Base-by-base conservation (phyloP, 208 protist genomes). In the Leishmania tropica region DNA sequence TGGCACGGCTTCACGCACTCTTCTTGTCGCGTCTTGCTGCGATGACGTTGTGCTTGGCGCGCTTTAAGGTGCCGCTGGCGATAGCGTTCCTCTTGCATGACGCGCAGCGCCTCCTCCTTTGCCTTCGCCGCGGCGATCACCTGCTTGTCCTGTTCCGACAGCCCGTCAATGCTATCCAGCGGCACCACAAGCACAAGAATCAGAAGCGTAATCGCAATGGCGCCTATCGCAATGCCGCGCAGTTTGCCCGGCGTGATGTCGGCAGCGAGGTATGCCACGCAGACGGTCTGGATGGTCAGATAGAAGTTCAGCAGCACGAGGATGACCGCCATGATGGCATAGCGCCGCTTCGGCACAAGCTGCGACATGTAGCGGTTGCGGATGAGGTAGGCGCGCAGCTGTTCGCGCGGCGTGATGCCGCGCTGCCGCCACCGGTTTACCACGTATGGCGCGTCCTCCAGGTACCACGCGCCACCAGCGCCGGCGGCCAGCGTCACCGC, bases 331-430 rank as follows among this genome's bases (percentile, higher is more conserved):
- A 86, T 47, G 53, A 94, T 78, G 31, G 40, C 19, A 56, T 85
- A 88, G 53, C 89, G 91, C 21, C 88, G 87, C 56, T 88, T 78
- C 8, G 91, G 88, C 47, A 94, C 74, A 4, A 93, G 79, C 81
- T 93, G 87, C 0, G 87, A 85, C 87, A 91, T 90, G 80, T 91
- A 93, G 47, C 89, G 87, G 75, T 91, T 91, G 2, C 87, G 89
- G 31, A 93, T 84, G 54, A 91, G 86, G 74, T 88, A 84, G 15
- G 70, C 77, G 31, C 73, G 81, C 11, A 93, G 80, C 60, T 80
- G 80, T 71, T 81, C 13, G 17, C 72, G 76, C 42, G 79, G 81
- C 35, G 81, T 85, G 28, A 88, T 56, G n/a, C 58, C 56, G 47
- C 76, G 81, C 58, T 80, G 80, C 58, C 86, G 60, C 89, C 84